Base-by-base conservation (phyloP, 495 filamentous ascomycete species). In the Cercophora sp. region DNA sequence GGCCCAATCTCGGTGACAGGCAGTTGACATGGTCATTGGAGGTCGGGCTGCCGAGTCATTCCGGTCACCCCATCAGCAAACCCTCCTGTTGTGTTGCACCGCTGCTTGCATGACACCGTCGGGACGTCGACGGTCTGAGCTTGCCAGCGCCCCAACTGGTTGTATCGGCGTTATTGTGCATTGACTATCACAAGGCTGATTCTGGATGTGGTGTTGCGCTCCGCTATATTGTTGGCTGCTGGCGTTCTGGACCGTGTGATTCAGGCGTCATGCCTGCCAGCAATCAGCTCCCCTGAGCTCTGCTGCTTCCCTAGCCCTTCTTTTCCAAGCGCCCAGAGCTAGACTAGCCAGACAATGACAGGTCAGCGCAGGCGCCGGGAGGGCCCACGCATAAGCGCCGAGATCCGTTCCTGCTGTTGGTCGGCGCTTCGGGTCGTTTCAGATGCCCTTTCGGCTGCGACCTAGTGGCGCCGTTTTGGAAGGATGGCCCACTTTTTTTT, bases 321-420 rank as follows among this genome's bases (percentile, higher is more conserved):
- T 39, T 46, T 46, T 19, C 27, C 43, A 47, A 47, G 43, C 43
- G 43, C 43, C 43, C 43, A 20, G 15, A 11, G n/a, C n/a, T n/a
- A n/a, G n/a, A n/a, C n/a, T n/a, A 15, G 22, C 36, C 36, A 39
- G 32, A 27, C 15, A 31, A 27, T 8, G 25, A 18, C 43, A 26
- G 20, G 25, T 8, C 16, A 47, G 24, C 24, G 43, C 43, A 47
- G n/a, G 32, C 15, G n/a, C 15, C 23, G 18, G 26, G n/a, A n/a
- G n/a, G n/a, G n/a, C n/a, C n/a, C n/a, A n/a, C 23, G 20, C n/a
- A n/a, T 51, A 51, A 51, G 48, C 48, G 48, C 48, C 48, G 18
- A 20, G 23, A 20, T 8, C 40, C 37, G 19, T n/a, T 43, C 18
- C 20, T 51, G 25, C 16, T 15, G 35, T 41, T 51, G 48, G 48